phyloP scores from a whole-genome alignment of 371 early-diverging fungal species.

The Mucor indicus region DNA sequence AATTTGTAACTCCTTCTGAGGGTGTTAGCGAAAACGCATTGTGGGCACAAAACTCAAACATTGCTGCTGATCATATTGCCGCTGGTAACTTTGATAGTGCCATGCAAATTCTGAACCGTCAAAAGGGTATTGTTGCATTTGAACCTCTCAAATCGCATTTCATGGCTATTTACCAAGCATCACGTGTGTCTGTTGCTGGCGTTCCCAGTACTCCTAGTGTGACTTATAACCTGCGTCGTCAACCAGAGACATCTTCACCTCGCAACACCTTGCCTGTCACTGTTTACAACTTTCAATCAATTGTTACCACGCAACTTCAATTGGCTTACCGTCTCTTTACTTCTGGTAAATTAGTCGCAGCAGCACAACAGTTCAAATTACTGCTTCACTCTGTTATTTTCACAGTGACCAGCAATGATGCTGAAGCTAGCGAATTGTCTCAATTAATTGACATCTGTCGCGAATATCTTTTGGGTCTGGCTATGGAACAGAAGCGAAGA shows the following conservation, averaged over 20 bases:
- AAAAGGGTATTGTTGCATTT: conserved; percentile 87
- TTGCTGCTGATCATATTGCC: conserved; percentile 89
- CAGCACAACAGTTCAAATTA: conserved; percentile 68
- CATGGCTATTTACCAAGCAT: conserved; percentile 75
- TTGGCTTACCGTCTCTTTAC: conserved; percentile 79
- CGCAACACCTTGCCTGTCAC: conserved; percentile 56
- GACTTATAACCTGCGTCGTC: conserved; percentile 60
- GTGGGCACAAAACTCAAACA: conserved; percentile 81
- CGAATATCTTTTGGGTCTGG: conserved; percentile 87
- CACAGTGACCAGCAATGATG: conserved; percentile 50
- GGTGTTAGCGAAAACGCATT: conserved; percentile 67
- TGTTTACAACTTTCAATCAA: conserved; percentile 52
- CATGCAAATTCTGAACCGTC: conserved; percentile 88
- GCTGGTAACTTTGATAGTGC: conserved; percentile 93
- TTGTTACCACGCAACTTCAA: conserved; percentile 61
- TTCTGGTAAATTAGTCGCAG: conserved; percentile 72
- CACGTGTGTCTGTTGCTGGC: conserved; percentile 65
- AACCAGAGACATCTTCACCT: conserved; percentile 51
- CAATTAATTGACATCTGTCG: conserved; percentile 80
- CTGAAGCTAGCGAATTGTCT: conserved; percentile 72
- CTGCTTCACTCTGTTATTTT: conserved; percentile 76
- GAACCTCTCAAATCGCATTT: conserved; percentile 85
- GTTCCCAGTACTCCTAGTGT: conserved; percentile 63
- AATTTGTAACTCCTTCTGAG: conserved; percentile 65
- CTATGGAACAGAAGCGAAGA: conserved; percentile 79